These are phyloP conservation scores for Ogataea salicorniae DNA, from an alignment of 805 yeast genomes.

Conservation along the genomic window DNA sequence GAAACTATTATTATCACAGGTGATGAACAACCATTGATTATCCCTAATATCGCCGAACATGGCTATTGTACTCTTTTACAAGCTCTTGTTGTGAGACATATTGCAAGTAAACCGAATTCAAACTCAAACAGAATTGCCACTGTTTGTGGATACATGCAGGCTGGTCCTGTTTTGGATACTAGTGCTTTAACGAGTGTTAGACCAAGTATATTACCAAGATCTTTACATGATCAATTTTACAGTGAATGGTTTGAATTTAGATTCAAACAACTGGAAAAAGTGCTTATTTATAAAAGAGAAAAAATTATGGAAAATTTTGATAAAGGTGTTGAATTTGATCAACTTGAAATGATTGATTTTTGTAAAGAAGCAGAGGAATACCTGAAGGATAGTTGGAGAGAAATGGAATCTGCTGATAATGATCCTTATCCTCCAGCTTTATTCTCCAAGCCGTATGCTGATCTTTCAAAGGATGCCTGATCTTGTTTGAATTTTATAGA, in stretches of 20 bases:
- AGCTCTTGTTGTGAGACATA: slow-evolving; percentile 42
- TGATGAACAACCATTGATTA: slow-evolving; percentile 24
- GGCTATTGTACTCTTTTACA: slow-evolving; percentile 44
- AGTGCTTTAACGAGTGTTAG: slow-evolving; percentile 31
- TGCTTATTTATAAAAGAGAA: slow-evolving; percentile 18
- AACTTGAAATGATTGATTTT: slow-evolving; percentile 23
- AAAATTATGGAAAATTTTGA: slow-evolving; percentile 13
- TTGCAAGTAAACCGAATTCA: slow-evolving; percentile 41
- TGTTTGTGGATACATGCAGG: slow-evolving; percentile 29
- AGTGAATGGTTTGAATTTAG: slow-evolving; percentile 33
- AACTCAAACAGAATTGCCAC: slow-evolving; percentile 33
- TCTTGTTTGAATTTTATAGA: not conserved
- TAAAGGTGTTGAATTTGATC: slow-evolving; percentile 27
- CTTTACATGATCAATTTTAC: slow-evolving; percentile 30
- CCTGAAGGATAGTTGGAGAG: slow-evolving; percentile 26
- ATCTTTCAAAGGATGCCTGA: slow-evolving; percentile 5
- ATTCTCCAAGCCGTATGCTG: slow-evolving; percentile 22
- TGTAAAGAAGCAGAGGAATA: slow-evolving; percentile 28
- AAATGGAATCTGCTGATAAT: slow-evolving; percentile 31
- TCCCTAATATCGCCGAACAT: slow-evolving; percentile 35
- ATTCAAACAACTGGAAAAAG: slow-evolving; percentile 26
- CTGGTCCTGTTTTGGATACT: slow-evolving; percentile 29
- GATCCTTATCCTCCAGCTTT: slow-evolving; percentile 27
- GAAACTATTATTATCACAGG: slow-evolving; percentile 47
- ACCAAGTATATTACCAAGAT: slow-evolving; percentile 32